Conservation (phyloP, 345 rosid genomes). For the Bretschneidera sinensis region DNA sequence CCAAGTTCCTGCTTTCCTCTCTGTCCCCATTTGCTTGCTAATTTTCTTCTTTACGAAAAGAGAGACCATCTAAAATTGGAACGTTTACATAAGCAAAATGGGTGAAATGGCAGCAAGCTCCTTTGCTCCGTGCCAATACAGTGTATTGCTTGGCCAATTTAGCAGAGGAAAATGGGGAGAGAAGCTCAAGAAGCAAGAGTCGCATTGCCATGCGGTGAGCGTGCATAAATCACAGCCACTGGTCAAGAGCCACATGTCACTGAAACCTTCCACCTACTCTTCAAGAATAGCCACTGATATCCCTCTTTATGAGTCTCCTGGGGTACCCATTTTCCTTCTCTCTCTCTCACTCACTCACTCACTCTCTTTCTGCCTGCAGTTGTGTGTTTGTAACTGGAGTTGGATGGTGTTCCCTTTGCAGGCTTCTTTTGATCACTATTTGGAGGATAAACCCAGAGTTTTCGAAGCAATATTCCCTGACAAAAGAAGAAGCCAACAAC, state of each 20-base stretch:
- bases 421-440: slow-evolving; percentile 82
- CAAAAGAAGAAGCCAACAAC: slow-evolving; percentile 50
- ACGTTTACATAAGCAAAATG: slow-evolving; percentile 15
- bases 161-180: slow-evolving; percentile 11
- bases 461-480: slow-evolving; percentile 85
- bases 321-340: slow-evolving; percentile 35
- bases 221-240: slow-evolving; percentile 6
- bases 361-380: neutral
- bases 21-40: neutral
- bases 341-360: too few species aligned
- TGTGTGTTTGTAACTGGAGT: neutral
- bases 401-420: slow-evolving; percentile 19
- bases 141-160: slow-evolving; percentile 15
- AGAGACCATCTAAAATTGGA: neutral
- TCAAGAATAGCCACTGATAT: slow-evolving; percentile 74
- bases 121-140: slow-evolving; percentile 27
- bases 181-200: slow-evolving; percentile 19
- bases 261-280: slow-evolving; percentile 50
- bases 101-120: slow-evolving; percentile 32
- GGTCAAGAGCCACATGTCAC: slow-evolving; percentile 27
- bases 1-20: neutral
- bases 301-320: slow-evolving; percentile 76
- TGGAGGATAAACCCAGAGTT: slow-evolving; percentile 74
- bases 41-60: too few species aligned
- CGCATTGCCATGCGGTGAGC: slow-evolving; percentile 29